Percentiles rank a stretch among this genome's conserved stretches.
Evolutionary conservation across 1,284 basidiomycete species (phyloP).

Genomic region (Kwoniella shivajii): DNA sequence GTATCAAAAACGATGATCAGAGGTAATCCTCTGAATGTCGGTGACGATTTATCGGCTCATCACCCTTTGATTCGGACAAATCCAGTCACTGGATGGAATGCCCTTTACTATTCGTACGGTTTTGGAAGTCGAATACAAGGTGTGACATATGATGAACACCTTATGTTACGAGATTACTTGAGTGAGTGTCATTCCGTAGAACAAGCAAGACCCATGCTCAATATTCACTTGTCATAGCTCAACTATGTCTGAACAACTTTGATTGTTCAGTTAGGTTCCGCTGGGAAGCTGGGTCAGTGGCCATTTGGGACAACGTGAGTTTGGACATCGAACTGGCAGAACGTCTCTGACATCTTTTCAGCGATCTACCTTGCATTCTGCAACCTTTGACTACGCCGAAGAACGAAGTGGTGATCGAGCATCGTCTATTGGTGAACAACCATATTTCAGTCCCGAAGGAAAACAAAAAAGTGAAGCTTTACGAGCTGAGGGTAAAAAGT

Average conservation of each 20-base stretch:
- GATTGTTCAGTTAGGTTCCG: slow-evolving; percentile 62
- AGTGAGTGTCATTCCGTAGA: slow-evolving; percentile 3
- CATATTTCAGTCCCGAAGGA: slow-evolving; percentile 62
- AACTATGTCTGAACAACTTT: slow-evolving; percentile 56
- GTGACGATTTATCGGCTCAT: slow-evolving; percentile 60
- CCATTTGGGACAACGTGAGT: slow-evolving; percentile 56
- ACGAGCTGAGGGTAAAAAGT: neutral
- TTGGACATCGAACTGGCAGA: slow-evolving; percentile 58
- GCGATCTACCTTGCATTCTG: slow-evolving; percentile 13
- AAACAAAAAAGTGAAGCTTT: slow-evolving; percentile 1
- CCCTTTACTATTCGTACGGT: slow-evolving; percentile 64
- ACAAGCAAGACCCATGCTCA: neutral
- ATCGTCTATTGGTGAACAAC: slow-evolving; percentile 65
- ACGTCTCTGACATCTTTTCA: slow-evolving; percentile 44
- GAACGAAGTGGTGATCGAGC: slow-evolving; percentile 63
- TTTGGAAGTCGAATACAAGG: slow-evolving; percentile 67
- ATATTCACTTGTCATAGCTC: slow-evolving; percentile 54
- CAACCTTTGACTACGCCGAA: slow-evolving; percentile 59
- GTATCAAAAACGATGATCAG: slow-evolving; percentile 46
- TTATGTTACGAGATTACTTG: slow-evolving; percentile 45
- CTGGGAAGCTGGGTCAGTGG: slow-evolving; percentile 52
- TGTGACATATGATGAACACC: slow-evolving; percentile 64
- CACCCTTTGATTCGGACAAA: slow-evolving; percentile 56
- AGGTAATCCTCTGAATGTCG: slow-evolving; percentile 64
- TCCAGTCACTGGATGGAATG: slow-evolving; percentile 66